phyloP scores from a whole-genome alignment of 139 green algal species.

The Closterium sp. region DNA sequence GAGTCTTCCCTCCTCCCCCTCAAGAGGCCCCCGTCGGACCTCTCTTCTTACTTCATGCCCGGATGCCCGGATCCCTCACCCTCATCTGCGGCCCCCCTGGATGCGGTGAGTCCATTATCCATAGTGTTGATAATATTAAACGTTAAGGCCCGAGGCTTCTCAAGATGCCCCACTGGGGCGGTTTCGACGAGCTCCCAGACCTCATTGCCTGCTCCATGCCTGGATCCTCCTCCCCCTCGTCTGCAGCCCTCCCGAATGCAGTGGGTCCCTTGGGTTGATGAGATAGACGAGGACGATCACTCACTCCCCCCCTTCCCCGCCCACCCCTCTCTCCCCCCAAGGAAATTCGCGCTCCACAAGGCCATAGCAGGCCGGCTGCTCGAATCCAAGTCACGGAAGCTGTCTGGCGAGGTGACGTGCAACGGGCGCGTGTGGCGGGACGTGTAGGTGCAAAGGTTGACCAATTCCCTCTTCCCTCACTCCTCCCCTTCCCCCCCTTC shows the following conservation, averaged over 20 bases:
- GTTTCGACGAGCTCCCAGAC: constrained; percentile 2
- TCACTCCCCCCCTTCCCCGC: too few relatives aligned
- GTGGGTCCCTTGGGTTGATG: neutral
- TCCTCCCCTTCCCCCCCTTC: too few relatives aligned
- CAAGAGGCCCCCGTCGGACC: too few relatives aligned
- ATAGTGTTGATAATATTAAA: neutral
- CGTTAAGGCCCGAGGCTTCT: too few relatives aligned
- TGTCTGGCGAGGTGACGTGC: constrained; percentile 15
- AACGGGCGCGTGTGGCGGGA: neutral
- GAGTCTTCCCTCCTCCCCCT: too few relatives aligned
- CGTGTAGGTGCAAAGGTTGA: too few relatives aligned
- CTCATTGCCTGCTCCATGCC: constrained; percentile 22
- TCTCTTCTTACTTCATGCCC: neutral
- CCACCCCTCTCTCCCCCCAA: neutral
- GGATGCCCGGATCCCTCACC: constrained; percentile 31
- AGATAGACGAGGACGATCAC: too few relatives aligned
- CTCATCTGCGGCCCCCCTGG: constrained; percentile 9
- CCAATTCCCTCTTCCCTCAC: too few relatives aligned
- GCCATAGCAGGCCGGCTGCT: neutral
- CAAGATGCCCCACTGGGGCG: neutral
- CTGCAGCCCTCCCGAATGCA: neutral
- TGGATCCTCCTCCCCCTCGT: constrained; percentile 11
- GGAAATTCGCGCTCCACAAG: neutral
- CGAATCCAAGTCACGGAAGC: neutral
- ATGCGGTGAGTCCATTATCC: neutral